Base-by-base conservation (phyloP, 2,329 filamentous ascomycete genomes). In the Chalaropsis ovoidea region DNA sequence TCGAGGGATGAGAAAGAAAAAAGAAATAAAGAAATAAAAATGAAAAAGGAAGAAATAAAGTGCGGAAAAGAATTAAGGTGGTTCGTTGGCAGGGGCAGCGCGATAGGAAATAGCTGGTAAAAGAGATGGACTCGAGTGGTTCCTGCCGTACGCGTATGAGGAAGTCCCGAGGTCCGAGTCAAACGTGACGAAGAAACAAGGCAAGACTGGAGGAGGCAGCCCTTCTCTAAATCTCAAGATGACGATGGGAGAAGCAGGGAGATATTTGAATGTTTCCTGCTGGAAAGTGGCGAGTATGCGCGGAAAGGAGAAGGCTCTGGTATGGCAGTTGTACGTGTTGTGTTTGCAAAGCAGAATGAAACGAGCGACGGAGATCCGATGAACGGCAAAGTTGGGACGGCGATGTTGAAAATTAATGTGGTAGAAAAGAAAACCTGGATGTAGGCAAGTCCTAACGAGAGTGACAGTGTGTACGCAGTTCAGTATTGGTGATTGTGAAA, bases 121-220 rank as follows among this genome's bases (percentile, higher is more conserved):
- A 58, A 31, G 54, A 35, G 2, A 6, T 58, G 24, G 31, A 58
- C 24, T 58, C 54, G 54, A 58, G 15, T 17, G 4, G 54, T 19
- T 58, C 54, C 31, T 58, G 54, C 54, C 54, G 54, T 58, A 58
- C 17, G 54, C 27, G 54, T 17, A 58, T 58, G 8, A 47, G 43
- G 43, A 47, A 58, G 27, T 17, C 5, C 27, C 54, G 13, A 39
- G 11, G 54, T 58, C 54, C 54, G 54, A 58, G 54, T 58, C 54
- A 58, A 58, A 15, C 54, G 27, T 39, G 27, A 39, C 54, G n/a
- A 58, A 11, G 54, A 31, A 39, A 58, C 24, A 35, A 19, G 24
- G 10, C 47, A 27, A 24, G 24, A 24, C 2, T 24, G 10, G 22
- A 24, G 47, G 47, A 24, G 47, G 47, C 8, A 10, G 8, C 8